These are phyloP conservation scores for Sedum album DNA, from an alignment of 164 flowering plant genomes.

Conservation along the genomic window DNA sequence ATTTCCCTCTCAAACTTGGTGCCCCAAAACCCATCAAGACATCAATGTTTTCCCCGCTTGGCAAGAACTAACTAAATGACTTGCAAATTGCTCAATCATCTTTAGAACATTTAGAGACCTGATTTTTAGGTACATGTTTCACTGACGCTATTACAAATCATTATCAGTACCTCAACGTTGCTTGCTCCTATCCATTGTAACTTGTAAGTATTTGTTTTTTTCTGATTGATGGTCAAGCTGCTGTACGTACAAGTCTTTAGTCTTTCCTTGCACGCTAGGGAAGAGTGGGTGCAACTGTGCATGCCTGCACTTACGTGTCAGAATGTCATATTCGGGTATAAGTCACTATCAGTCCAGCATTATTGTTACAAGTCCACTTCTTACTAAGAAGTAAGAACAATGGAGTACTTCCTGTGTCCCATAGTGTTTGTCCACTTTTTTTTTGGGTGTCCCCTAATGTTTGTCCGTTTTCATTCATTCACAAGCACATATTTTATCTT, in stretches of 20 bases:
- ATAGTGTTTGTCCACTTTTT: too few relatives aligned
- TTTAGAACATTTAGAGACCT: background rate
- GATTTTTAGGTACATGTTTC: background rate
- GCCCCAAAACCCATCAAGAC: background rate
- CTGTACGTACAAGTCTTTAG: background rate
- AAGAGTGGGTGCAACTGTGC: background rate
- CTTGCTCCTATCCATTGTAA: background rate
- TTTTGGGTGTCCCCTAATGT: too few relatives aligned
- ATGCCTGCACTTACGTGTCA: background rate
- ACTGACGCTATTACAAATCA: too few relatives aligned
- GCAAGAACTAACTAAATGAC: background rate
- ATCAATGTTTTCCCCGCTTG: background rate
- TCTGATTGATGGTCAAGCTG: background rate
- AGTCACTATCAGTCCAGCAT: background rate
- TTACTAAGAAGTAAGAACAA: too few relatives aligned
- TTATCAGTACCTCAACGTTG: background rate
- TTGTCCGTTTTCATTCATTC: too few relatives aligned
- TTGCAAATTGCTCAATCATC: conserved; percentile 4
- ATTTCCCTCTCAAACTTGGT: background rate
- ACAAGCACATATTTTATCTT: too few relatives aligned
- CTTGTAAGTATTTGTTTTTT: too few relatives aligned
- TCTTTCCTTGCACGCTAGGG: background rate
- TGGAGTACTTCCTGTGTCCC: too few relatives aligned
- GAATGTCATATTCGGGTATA: background rate
- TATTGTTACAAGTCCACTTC: too few relatives aligned